Evolutionary conservation across 768 basidiomycete species (phyloP).

Genomic region (Chalciporus pseudorubinellus): DNA sequence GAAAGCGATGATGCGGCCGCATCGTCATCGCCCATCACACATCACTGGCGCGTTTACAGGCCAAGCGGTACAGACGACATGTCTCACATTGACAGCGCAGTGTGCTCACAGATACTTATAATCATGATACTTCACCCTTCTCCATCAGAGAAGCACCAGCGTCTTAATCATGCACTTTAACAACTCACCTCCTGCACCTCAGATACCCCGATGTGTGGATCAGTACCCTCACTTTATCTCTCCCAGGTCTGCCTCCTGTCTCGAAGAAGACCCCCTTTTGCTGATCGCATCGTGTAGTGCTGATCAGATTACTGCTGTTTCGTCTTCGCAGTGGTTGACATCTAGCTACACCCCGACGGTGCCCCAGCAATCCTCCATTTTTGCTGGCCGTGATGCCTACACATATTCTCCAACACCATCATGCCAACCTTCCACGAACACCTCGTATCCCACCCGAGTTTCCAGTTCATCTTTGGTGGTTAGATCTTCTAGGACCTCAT

Average conservation of each 20-base stretch:
- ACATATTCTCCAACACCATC: neutral
- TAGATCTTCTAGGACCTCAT: neutral
- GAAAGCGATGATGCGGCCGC: constrained; percentile 18
- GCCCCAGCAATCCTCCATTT: constrained; percentile 6
- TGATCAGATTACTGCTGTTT: neutral
- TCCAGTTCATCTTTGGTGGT: constrained; percentile 4
- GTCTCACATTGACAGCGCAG: constrained; percentile 16
- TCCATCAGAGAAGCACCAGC: constrained; percentile 22
- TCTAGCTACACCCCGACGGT: neutral
- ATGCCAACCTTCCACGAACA: neutral
- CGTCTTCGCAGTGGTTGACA: neutral
- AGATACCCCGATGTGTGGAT: constrained; percentile 1
- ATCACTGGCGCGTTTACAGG: neutral
- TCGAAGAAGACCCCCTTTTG: constrained; percentile 3
- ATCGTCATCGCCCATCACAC: constrained; percentile 25
- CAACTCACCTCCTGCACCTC: constrained; percentile 3
- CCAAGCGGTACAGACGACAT: constrained; percentile 17
- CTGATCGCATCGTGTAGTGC: constrained; percentile 12
- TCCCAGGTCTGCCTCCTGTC: constrained; percentile 15
- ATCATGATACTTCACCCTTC: constrained; percentile 12
- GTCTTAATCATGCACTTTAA: neutral
- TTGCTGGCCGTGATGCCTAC: neutral
- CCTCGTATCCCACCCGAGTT: constrained; percentile 4
- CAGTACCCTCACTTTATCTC: neutral
- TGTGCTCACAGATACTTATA: constrained; percentile 20